Base-by-base conservation (phyloP, 139 green algal genomes). In the Micractinium conductrix region DNA sequence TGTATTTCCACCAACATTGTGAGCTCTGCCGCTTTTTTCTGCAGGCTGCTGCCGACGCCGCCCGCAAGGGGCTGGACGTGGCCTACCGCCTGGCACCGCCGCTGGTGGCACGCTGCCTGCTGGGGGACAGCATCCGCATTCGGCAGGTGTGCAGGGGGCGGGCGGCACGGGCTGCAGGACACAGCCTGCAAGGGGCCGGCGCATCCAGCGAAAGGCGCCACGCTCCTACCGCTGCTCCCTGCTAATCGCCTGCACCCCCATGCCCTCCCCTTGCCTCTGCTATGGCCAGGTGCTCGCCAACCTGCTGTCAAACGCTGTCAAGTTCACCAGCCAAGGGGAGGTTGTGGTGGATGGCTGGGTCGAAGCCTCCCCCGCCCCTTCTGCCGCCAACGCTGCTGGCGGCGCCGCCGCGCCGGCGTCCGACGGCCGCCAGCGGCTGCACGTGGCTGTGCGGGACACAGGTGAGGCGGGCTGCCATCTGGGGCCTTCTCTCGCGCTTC, bases 231-330 rank as follows among this genome's bases (percentile, higher is more conserved):
- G n/a, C n/a, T n/a, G n/a, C n/a, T n/a, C n/a, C n/a, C n/a, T n/a
- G n/a, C n/a, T n/a, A n/a, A n/a, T n/a, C n/a, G n/a, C n/a, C n/a
- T n/a, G n/a, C n/a, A n/a, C n/a, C n/a, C n/a, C n/a, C n/a, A n/a
- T n/a, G n/a, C n/a, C 44, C 44, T 40, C 9, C 72, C 4, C n/a
- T 14, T 37, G 19, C 65, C 58, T 67, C 19, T n/a, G n/a, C n/a
- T n/a, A n/a, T n/a, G n/a, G n/a, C 82, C 93, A 87, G 86, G 85
- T 95, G 33, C 79, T 95, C 22, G 78, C 85, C 53, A 91, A 93
- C 85, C 72, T 95, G 76, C 79, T 95, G 63, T 91, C 85, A 73
- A 96, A 96, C 50, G 93, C 93, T 1, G 87, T 97, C 74, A 97
- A 97, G 87, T 95, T 95, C 85, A 96, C 90, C 35, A 9, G 80